Evolutionary conservation across 2,329 filamentous ascomycete species (phyloP), one percentile per base, ranked within the genome.

Genomic region (Lachnellula cervina): DNA sequence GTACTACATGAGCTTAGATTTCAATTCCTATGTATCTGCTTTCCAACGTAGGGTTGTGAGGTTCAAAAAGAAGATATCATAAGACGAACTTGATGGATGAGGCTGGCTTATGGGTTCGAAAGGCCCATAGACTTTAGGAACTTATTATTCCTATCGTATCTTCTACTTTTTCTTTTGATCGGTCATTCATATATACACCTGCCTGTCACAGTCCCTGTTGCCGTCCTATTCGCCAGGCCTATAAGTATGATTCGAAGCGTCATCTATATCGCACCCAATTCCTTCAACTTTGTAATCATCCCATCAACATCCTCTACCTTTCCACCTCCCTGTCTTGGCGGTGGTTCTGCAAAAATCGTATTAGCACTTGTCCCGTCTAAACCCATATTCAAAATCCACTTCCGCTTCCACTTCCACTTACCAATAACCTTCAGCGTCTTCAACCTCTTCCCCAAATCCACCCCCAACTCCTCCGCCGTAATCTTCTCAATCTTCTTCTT

Each of bases 401-500:
- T 75, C 21, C 21, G 2, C 19, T 7, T 47, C 3, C 25, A 32
- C 40, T 14, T 49, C 23, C 62, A 79, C 84, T 68, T 75, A 90
- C 87, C 88, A 49, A 82, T 84, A 62, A 99, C 92, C 81, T 94
- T 94, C 66, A 97, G 69, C 53, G 90, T 89, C 84, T 94, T 96
- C 71, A 99, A 74, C 67, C 92, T 81, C 74, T 81, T 85, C 72
- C 81, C 80, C 51, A 82, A 82, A 66, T 91, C 86, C 44, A 96
- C 75, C 2, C 89, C 90, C 72, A 89, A 88, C 70, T 99, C 94
- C 55, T 78, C 81, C 71, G 97, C 72, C 63, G 82, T 90, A 81
- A 90, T 88, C 87, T 97, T 97, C 68, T 94, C 90, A 66, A 99
- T 70, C 69, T 89, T 89, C 88, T 99, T 99, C 89, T 97, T 99